Conservation (phyloP, 345 rosid species). For the Luvunga scandens region DNA sequence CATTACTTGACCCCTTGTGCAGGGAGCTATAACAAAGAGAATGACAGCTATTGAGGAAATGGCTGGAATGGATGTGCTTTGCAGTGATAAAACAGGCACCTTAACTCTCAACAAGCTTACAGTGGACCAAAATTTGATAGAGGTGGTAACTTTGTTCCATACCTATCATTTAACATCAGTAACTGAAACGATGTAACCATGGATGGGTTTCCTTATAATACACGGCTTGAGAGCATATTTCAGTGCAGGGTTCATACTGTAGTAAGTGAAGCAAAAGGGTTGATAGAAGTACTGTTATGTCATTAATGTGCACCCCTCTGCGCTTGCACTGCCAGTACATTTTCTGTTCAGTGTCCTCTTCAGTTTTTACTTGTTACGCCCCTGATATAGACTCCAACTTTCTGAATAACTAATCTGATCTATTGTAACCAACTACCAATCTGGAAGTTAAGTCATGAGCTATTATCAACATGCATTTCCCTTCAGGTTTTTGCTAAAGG, state of each 20-base stretch:
- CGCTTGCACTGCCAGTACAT: not conserved
- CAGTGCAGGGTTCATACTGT: not conserved
- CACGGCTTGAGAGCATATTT: not conserved
- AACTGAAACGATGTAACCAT: not conserved
- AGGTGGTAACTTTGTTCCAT: conserved; percentile 40
- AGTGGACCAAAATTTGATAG: conserved; percentile 74
- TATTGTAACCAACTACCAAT: not conserved
- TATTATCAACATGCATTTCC: conserved; percentile 4
- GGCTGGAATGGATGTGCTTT: conserved; percentile 97
- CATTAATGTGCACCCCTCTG: not conserved
- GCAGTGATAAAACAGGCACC: conserved; percentile 96
- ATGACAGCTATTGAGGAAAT: conserved; percentile 98
- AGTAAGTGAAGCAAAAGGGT: not conserved
- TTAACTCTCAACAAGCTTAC: conserved; percentile 89
- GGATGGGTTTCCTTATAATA: not conserved
- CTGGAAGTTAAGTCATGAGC: not conserved
- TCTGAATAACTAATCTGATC: not conserved
- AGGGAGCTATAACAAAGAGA: conserved; percentile 94
- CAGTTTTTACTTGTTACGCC: not conserved
- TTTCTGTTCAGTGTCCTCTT: not conserved
- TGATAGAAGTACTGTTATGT: not conserved
- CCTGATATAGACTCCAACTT: not conserved
- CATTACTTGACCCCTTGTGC: not conserved
- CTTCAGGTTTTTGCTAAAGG: conserved; percentile 56
- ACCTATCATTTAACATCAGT: not conserved